phyloP scores from a whole-genome alignment of 2,329 filamentous ascomycete genomes.

The Colletotrichum horii region DNA sequence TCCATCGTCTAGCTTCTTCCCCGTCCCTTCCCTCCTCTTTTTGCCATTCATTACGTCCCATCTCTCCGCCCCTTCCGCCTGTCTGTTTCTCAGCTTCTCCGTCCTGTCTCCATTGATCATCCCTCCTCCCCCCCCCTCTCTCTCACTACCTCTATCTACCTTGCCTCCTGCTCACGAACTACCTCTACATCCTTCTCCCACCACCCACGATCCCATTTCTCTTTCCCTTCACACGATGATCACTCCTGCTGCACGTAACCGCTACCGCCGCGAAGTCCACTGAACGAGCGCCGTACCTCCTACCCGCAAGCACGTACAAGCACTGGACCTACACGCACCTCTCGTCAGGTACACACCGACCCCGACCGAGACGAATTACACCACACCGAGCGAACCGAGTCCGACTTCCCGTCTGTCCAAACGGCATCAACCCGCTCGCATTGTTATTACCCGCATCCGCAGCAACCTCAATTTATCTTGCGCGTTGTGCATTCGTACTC shows the following conservation, averaged over 20 bases:
- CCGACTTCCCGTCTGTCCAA: neutral
- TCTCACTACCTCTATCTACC: neutral
- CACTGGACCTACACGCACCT: neutral
- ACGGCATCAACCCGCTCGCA: neutral
- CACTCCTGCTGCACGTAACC: slow-evolving; percentile 2
- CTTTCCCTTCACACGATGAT: neutral
- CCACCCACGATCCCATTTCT: neutral
- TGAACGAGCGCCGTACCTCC: neutral
- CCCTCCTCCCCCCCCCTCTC: neutral
- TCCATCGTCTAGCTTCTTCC: neutral
- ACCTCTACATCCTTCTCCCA: neutral
- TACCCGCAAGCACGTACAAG: neutral
- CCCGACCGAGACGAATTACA: neutral
- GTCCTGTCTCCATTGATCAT: slow-evolving; percentile 11
- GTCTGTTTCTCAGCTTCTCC: neutral
- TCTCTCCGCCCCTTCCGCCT: slow-evolving; percentile 17
- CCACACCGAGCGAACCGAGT: neutral
- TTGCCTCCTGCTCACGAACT: neutral
- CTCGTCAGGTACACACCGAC: neutral
- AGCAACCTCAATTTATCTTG: neutral
- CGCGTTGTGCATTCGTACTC: neutral
- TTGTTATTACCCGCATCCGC: neutral
- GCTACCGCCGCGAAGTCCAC: slow-evolving; percentile 14
- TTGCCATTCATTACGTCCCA: slow-evolving; percentile 13
- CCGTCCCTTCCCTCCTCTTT: neutral